phyloP scores from a whole-genome alignment of 2,329 filamentous ascomycete genomes.

The Microcyclospora pomicola region DNA sequence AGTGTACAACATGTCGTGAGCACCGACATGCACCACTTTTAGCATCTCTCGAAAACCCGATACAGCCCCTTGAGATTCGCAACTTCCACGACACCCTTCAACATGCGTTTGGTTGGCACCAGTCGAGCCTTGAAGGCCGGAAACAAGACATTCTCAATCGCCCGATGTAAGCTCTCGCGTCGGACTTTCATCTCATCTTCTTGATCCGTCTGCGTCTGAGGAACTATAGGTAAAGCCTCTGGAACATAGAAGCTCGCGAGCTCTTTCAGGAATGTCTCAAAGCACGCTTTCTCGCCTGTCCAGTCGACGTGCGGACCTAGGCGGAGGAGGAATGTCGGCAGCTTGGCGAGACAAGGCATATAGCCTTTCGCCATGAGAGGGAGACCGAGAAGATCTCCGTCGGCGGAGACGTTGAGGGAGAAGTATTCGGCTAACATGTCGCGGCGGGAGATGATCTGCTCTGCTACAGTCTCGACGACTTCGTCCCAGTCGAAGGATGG shows the following conservation, averaged over 20 bases:
- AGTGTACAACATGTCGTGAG: too few relatives aligned
- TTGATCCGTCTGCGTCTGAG: constrained; percentile 21
- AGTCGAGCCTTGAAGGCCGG: constrained; percentile 74
- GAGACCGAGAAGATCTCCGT: constrained; percentile 63
- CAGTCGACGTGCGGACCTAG: constrained; percentile 83
- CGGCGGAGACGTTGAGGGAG: constrained; percentile 62
- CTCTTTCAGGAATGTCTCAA: constrained; percentile 71
- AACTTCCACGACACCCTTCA: constrained; percentile 70
- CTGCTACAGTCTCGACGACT: constrained; percentile 50
- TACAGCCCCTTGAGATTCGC: constrained; percentile 89
- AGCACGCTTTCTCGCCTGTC: constrained; percentile 72
- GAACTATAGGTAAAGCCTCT: constrained; percentile 55
- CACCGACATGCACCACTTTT: constrained; percentile 18
- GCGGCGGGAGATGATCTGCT: constrained; percentile 57
- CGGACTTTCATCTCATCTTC: constrained; percentile 29
- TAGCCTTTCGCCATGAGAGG: constrained; percentile 84
- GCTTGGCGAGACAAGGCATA: constrained; percentile 67
- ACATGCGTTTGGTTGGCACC: constrained; percentile 64
- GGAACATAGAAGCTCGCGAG: constrained; percentile 84
- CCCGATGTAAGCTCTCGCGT: constrained; percentile 47
- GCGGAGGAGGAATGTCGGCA: constrained; percentile 75
- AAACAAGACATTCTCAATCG: constrained; percentile 76
- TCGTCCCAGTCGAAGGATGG: constrained; percentile 52
- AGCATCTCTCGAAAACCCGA: constrained; percentile 88
- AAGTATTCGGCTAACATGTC: constrained; percentile 94